phyloP scores from a whole-genome alignment of 164 flowering plant genomes.

The Malania oleifera region DNA sequence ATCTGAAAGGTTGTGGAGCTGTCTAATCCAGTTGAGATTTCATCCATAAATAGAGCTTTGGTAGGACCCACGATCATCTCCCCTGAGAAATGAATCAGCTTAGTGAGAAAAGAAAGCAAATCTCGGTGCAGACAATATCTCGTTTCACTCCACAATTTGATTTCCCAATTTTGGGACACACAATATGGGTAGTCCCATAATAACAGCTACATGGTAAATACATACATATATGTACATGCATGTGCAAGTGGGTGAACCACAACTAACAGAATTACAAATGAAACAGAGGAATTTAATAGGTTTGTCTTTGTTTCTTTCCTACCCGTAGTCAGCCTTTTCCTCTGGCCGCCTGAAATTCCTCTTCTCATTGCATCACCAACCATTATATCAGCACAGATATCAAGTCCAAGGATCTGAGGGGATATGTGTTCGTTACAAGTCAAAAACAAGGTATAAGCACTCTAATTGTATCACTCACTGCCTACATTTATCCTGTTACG shows the following conservation, averaged over 20 bases:
- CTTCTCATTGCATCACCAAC: conserved; percentile 60
- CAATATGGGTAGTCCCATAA: no score
- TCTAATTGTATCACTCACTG: background rate
- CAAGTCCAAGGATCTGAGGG: conserved; percentile 57
- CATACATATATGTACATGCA: no score
- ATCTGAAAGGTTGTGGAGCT: conserved; percentile 74
- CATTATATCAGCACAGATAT: conserved; percentile 46
- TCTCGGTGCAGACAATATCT: no score
- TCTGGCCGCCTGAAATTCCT: conserved; percentile 75
- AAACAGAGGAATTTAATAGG: no score
- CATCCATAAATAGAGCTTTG: conserved; percentile 71
- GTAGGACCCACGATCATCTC: conserved; percentile 76
- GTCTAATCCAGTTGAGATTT: conserved; percentile 72
- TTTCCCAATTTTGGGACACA: no score
- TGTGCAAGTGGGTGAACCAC: no score
- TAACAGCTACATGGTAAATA: no score
- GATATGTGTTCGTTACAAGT: background rate
- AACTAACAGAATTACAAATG: background rate
- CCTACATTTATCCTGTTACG: background rate
- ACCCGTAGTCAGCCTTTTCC: conserved; percentile 68
- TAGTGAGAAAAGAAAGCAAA: no score
- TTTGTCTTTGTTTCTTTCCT: background rate
- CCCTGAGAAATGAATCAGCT: conserved; percentile 32
- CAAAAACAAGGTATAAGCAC: conserved; percentile 1
- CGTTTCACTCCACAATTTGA: no score